Conservation (phyloP, 2,329 filamentous ascomycete genomes). For the Dactylellina cionopaga region DNA sequence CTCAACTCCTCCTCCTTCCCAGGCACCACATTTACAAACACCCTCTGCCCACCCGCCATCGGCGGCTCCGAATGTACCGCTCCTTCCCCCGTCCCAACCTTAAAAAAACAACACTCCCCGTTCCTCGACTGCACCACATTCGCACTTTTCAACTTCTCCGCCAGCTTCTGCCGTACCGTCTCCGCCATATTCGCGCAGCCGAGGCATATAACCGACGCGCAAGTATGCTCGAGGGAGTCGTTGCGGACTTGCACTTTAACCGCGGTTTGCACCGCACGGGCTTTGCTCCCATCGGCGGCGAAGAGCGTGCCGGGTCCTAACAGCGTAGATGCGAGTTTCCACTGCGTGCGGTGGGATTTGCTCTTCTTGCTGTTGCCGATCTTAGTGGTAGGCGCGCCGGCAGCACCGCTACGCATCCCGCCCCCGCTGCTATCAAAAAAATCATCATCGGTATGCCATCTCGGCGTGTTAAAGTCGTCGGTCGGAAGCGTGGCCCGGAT, state of each 20-base stretch:
- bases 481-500: constrained; percentile 64
- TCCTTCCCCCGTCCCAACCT: constrained; percentile 61
- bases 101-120: constrained; percentile 62
- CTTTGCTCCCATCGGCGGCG: constrained; percentile 59
- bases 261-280: constrained; percentile 58
- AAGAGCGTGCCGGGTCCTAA: constrained; percentile 65
- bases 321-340: constrained; percentile 65
- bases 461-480: constrained; percentile 62
- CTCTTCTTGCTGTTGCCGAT: constrained; percentile 26
- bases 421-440: constrained; percentile 60
- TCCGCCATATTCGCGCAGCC: constrained; percentile 63
- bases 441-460: constrained; percentile 66
- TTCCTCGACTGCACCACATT: constrained; percentile 2
- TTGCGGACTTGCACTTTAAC: constrained; percentile 57
- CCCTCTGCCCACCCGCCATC: constrained; percentile 58
- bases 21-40: constrained; percentile 62
- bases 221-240: constrained; percentile 60
- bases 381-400: constrained; percentile 24
- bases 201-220: constrained; percentile 62
- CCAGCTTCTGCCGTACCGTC: constrained; percentile 60
- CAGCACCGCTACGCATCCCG: not conserved
- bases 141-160: constrained; percentile 18
- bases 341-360: constrained; percentile 61
- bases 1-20: constrained; percentile 60
- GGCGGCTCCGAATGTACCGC: constrained; percentile 63